These are phyloP conservation scores for Omphalea diandra DNA, from an alignment of 441 rosid species.

Conservation along the genomic window DNA sequence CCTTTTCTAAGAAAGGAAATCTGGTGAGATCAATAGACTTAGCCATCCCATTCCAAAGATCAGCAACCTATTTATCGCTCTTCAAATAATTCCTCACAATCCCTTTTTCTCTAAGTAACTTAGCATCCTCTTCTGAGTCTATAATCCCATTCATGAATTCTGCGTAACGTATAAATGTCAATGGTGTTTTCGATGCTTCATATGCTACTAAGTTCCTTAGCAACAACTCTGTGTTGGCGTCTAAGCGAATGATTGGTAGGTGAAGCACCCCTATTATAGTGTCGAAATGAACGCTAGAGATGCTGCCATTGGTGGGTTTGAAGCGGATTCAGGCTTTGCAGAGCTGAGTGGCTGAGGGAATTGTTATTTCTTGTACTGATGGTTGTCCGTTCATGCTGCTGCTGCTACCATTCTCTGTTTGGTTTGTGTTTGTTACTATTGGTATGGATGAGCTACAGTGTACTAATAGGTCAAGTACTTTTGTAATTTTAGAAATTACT, in stretches of 20 bases:
- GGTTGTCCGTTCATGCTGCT: conserved; percentile 43
- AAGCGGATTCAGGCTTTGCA: conserved; percentile 48
- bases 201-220: conserved; percentile 72
- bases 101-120: conserved; percentile 58
- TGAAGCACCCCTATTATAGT: conserved; percentile 34
- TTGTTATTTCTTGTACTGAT: conserved; percentile 68
- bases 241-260: conserved; percentile 60
- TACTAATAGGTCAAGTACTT: conserved; percentile 27
- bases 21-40: conserved; percentile 61
- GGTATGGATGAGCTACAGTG: no score
- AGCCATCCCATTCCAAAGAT: conserved; percentile 81
- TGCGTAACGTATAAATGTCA: conserved; percentile 66
- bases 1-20: conserved; percentile 64
- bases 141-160: conserved; percentile 76
- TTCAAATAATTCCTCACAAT: conserved; percentile 52
- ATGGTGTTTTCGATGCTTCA: conserved; percentile 55
- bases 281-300: conserved; percentile 51
- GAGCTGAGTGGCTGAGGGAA: conserved; percentile 65
- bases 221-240: conserved; percentile 53
- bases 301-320: conserved; percentile 45
- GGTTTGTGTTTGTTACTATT: conserved; percentile 25
- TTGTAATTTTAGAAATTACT: conserved; percentile 35
- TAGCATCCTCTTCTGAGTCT: conserved; percentile 59
- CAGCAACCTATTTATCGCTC: conserved; percentile 63
- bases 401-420: conserved; percentile 19